Evolutionary conservation across 2,329 filamentous ascomycete genomes (phyloP).

Genomic region (Dothideomycetes sp.): DNA sequence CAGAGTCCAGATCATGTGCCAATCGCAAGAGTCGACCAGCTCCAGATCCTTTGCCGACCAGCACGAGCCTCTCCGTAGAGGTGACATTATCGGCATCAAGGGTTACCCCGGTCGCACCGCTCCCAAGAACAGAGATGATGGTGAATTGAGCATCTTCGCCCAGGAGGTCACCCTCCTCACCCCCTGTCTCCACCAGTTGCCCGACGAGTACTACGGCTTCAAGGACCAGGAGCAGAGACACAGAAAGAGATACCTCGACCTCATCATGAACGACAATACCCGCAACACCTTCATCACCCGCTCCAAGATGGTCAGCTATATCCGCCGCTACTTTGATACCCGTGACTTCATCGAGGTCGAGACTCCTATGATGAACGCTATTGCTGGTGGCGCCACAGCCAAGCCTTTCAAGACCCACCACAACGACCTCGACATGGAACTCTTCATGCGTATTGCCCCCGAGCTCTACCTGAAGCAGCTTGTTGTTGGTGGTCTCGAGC

Average conservation of each 20-base stretch:
- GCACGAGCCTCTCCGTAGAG: conserved; percentile 78
- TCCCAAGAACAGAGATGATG: conserved; percentile 79
- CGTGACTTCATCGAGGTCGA: conserved; percentile 88
- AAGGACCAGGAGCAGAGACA: conserved; percentile 90
- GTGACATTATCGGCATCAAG: conserved; percentile 83
- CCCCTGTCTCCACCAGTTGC: conserved; percentile 83
- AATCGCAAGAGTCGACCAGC: conserved; percentile 65
- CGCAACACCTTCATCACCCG: conserved; percentile 76
- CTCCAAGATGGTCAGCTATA: conserved; percentile 77
- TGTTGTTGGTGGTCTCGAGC: conserved; percentile 85
- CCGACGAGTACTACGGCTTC: conserved; percentile 87
- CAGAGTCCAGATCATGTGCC: conserved; percentile 85
- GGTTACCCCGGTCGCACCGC: conserved; percentile 77
- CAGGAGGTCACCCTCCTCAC: conserved; percentile 75
- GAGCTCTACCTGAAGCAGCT: conserved; percentile 96
- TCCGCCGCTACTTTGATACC: conserved; percentile 74
- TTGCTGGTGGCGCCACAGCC: conserved; percentile 89
- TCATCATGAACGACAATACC: conserved; percentile 90
- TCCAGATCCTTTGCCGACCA: conserved; percentile 69
- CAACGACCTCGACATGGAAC: conserved; percentile 89
- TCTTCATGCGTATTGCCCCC: conserved; percentile 90
- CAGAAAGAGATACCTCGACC: conserved; percentile 85
- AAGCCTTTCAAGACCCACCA: conserved; percentile 92
- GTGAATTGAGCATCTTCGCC: conserved; percentile 90
- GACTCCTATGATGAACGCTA: conserved; percentile 94